Conservation (phyloP, 2,329 filamentous ascomycete genomes). For the Rhinocladiella mackenziei region DNA sequence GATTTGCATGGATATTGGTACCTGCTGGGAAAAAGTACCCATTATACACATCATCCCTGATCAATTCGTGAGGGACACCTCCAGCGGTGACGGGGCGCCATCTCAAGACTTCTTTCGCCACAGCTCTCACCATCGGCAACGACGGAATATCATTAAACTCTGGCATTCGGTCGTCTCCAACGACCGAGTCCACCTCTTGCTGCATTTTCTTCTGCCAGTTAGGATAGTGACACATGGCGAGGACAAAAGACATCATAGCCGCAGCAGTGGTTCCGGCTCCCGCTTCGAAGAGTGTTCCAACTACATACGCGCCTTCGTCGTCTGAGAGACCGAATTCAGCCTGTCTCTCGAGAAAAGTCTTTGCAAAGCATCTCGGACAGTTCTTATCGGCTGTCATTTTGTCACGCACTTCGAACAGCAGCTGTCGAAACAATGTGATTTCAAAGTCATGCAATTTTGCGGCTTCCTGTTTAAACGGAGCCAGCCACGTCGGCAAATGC, state of each 20-base stretch:
- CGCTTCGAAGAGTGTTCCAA: slow-evolving; percentile 35
- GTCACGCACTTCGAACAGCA: slow-evolving; percentile 34
- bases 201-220: slow-evolving; percentile 29
- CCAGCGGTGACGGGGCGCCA: slow-evolving; percentile 39
- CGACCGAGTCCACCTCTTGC: slow-evolving; percentile 37
- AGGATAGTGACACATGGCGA: slow-evolving; percentile 32
- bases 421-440: slow-evolving; percentile 28
- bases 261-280: slow-evolving; percentile 33
- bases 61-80: slow-evolving; percentile 25
- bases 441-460: slow-evolving; percentile 30
- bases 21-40: slow-evolving; percentile 49
- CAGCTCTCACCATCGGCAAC: slow-evolving; percentile 38
- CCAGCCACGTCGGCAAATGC: slow-evolving; percentile 30
- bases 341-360: slow-evolving; percentile 29
- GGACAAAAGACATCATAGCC: slow-evolving; percentile 33
- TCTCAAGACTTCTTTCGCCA: slow-evolving; percentile 42
- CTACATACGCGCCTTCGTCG: slow-evolving; percentile 33
- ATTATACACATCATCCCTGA: slow-evolving; percentile 27
- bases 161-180: slow-evolving; percentile 31
- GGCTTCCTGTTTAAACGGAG: slow-evolving; percentile 34
- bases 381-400: slow-evolving; percentile 25
- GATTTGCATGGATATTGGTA: slow-evolving; percentile 39
- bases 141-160: slow-evolving; percentile 36
- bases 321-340: slow-evolving; percentile 29
- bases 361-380: slow-evolving; percentile 27